Conservation (phyloP, 306 rosid species). For the Quercus berberidifolia region DNA sequence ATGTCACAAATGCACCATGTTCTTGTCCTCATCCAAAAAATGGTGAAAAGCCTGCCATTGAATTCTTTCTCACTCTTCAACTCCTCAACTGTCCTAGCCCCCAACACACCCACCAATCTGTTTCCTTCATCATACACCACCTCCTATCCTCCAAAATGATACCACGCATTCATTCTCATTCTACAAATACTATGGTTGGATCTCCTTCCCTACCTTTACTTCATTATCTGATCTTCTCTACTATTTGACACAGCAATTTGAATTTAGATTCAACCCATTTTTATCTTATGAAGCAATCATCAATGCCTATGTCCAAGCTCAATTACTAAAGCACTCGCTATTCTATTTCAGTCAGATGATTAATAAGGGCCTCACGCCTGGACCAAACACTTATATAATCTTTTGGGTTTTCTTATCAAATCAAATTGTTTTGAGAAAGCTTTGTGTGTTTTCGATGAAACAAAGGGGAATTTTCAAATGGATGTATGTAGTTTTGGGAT, state of each 20-base stretch:
- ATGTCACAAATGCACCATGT: conserved; percentile 39
- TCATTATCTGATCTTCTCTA: conserved; percentile 35
- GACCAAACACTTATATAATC: conserved; percentile 43
- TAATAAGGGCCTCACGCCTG: conserved; percentile 40
- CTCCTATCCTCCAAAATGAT: conserved; percentile 42
- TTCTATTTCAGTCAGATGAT: conserved; percentile 44
- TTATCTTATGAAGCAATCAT: conserved; percentile 46
- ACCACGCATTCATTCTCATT: conserved; percentile 46
- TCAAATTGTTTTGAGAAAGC: conserved; percentile 42
- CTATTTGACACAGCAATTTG: conserved; percentile 34
- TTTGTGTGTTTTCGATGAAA: conserved; percentile 49
- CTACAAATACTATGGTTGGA: conserved; percentile 46
- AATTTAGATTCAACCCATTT: conserved; percentile 1
- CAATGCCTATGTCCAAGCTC: conserved; percentile 50
- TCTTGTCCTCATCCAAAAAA: conserved; percentile 52
- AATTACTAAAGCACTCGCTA: conserved; percentile 43
- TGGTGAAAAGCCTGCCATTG: conserved; percentile 19
- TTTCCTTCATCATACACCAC: conserved; percentile 37
- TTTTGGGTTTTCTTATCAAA: conserved; percentile 49
- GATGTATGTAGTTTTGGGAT: conserved; percentile 32
- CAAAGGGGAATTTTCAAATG: conserved; percentile 25
- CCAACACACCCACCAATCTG: conserved; percentile 17
- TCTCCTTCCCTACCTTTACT: conserved; percentile 36
- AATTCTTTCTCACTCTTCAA: conserved; percentile 52
- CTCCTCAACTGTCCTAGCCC: conserved; percentile 20